phyloP scores from a whole-genome alignment of 169 alveolate species.

The Plasmodium berghei region DNA sequence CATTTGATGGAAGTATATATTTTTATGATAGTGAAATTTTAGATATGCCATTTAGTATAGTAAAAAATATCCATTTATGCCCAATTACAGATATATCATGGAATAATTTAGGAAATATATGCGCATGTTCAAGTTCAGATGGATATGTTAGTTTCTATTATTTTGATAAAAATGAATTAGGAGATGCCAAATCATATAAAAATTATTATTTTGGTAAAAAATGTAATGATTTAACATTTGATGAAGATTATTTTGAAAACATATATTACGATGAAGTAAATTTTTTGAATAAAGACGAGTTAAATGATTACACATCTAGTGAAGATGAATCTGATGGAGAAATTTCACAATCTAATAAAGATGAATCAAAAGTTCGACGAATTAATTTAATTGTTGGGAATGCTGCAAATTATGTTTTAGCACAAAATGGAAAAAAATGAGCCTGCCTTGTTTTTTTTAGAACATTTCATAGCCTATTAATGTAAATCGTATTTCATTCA shows the following conservation, averaged over 20 bases:
- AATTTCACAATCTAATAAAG: slow-evolving; percentile 26
- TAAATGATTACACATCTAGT: slow-evolving; percentile 74
- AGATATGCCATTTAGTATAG: slow-evolving; percentile 91
- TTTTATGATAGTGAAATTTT: slow-evolving; percentile 90
- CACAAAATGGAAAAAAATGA: slow-evolving; percentile 52
- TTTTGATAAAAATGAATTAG: slow-evolving; percentile 91
- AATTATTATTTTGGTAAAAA: slow-evolving; percentile 68
- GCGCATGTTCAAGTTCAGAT: slow-evolving; percentile 94
- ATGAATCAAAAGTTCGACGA: slow-evolving; percentile 71
- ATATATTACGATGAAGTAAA: slow-evolving; percentile 61
- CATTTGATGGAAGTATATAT: slow-evolving; percentile 90
- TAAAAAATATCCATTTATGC: slow-evolving; percentile 93
- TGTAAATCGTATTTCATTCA: too few species aligned
- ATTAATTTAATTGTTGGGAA: slow-evolving; percentile 70
- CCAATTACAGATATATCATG: slow-evolving; percentile 95
- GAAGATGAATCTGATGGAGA: slow-evolving; percentile 58
- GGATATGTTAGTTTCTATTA: slow-evolving; percentile 92
- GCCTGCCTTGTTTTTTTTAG: not conserved
- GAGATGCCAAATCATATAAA: slow-evolving; percentile 78
- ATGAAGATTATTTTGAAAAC: slow-evolving; percentile 62
- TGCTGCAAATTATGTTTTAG: slow-evolving; percentile 71
- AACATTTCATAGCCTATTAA: too few species aligned
- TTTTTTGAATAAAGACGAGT: slow-evolving; percentile 54
- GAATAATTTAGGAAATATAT: slow-evolving; percentile 92
- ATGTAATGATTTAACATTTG: slow-evolving; percentile 73